Evolutionary conservation across 257 asterid genomes (phyloP).

Genomic region (Capsicum baccatum): DNA sequence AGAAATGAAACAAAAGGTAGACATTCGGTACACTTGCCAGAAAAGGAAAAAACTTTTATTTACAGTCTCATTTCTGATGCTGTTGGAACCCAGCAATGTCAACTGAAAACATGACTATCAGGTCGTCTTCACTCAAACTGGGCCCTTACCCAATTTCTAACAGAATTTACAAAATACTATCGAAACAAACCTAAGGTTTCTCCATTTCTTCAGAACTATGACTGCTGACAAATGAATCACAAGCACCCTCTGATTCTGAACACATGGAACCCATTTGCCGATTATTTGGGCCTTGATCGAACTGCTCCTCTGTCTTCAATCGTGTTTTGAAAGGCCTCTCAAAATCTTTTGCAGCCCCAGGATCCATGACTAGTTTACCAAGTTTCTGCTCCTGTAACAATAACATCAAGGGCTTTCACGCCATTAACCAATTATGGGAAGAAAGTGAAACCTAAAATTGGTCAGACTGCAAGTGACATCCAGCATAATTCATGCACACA

Average conservation of each 20-base stretch:
- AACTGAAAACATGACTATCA: slow-evolving; percentile 19
- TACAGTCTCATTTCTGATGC: slow-evolving; percentile 23
- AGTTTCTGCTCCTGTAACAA: slow-evolving; percentile 80
- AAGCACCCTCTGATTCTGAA: slow-evolving; percentile 45
- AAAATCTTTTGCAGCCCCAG: slow-evolving; percentile 76
- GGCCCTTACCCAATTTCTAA: background rate
- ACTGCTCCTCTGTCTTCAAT: slow-evolving; percentile 59
- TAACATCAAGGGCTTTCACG: slow-evolving; percentile 28
- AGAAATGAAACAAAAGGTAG: slow-evolving; percentile 1
- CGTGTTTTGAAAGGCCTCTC: slow-evolving; percentile 75
- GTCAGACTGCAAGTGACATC: background rate
- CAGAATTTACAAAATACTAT: background rate
- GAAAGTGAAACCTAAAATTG: slow-evolving; percentile 2
- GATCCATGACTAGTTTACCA: slow-evolving; percentile 73
- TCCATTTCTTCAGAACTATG: slow-evolving; percentile 52
- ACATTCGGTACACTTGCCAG: background rate
- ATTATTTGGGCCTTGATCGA: slow-evolving; percentile 50
- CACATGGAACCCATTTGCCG: slow-evolving; percentile 48
- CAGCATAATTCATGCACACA: slow-evolving; percentile 10
- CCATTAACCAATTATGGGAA: background rate
- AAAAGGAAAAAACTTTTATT: background rate
- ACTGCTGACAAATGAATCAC: slow-evolving; percentile 44
- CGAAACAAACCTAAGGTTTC: slow-evolving; percentile 39
- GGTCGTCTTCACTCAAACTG: background rate
- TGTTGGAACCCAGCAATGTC: background rate